A percentile compares a stretch with the other conserved stretches of the same genome.
Conservation (phyloP, 2,329 filamentous ascomycete species). For the Byssoonygena ceratinophila region DNA sequence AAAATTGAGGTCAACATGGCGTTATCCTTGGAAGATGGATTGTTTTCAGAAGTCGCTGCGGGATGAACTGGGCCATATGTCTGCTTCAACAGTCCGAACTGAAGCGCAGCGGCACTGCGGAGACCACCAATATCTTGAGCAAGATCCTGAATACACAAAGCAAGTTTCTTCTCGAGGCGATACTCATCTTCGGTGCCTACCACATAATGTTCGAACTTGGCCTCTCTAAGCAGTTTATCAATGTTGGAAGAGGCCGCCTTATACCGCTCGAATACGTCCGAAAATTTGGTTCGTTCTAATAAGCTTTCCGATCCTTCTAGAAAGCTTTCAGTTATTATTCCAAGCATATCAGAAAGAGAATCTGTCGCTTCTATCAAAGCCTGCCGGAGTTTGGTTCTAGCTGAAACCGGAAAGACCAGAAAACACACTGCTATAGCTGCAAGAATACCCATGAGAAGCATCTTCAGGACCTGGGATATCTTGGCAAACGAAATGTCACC, state of each 20-base stretch:
- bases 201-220: slow-evolving; percentile 80
- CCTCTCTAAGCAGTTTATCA: slow-evolving; percentile 67
- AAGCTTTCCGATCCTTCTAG: slow-evolving; percentile 73
- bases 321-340: slow-evolving; percentile 71
- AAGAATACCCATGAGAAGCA: slow-evolving; percentile 66
- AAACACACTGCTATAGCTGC: slow-evolving; percentile 66
- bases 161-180: slow-evolving; percentile 63
- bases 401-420: slow-evolving; percentile 66
- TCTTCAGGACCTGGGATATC: slow-evolving; percentile 70
- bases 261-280: slow-evolving; percentile 52
- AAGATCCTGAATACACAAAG: slow-evolving; percentile 73
- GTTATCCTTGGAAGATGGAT: slow-evolving; percentile 7
- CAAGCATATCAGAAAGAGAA: slow-evolving; percentile 68
- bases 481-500: slow-evolving; percentile 73
- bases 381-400: slow-evolving; percentile 59
- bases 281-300: slow-evolving; percentile 55
- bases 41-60: slow-evolving; percentile 14
- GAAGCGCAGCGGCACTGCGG: slow-evolving; percentile 76
- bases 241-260: slow-evolving; percentile 58
- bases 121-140: slow-evolving; percentile 84
- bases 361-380: slow-evolving; percentile 65
- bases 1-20: slow-evolving; percentile 8
- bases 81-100: slow-evolving; percentile 74
- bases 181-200: slow-evolving; percentile 71
- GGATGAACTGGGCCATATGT: slow-evolving; percentile 21